Base-by-base conservation (phyloP, 108 stramenopile genomes). In the Bacterosira constricta region DNA sequence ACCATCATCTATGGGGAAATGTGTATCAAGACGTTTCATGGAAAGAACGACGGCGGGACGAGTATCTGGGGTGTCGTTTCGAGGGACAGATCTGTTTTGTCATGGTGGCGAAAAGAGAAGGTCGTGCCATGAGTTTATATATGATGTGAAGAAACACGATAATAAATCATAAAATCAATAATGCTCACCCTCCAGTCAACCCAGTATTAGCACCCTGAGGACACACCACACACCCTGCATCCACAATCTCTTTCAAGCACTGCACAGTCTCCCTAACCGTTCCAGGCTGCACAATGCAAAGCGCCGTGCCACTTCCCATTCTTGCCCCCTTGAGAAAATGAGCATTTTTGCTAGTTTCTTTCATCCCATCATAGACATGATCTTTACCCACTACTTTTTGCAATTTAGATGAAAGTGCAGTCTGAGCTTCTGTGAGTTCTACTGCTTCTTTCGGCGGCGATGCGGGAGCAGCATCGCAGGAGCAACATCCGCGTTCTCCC, bases 1-100 rank as follows among this genome's bases (percentile, higher is more conserved):
- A 15, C 93, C 93, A 51, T 86, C 74, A 44, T 94, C 93, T 49
- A 94, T 87, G 5, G 93, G 93, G 63, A 91, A 88, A 31, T 85
- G 78, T 21, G 88, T 73, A 44, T 91, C 86, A 10, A 94, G 75
- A 13, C 83, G 52, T 69, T 84, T 88, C 80, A 90, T 83, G 21
- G 77, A 81, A 5, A 94, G 53, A 20, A 94, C 71, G 34, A 94
- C 88, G 9, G 84, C 75, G 2, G 90, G 90, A 9, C 92, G 86
- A 17, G 53, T 69, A 46, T 74, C 76, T 30, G 37, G 53, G 17
- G 53, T 61, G 51, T 87, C 76, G 11, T 70, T 50, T 32, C 89
- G 64, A 5, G 92, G 92, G 8, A 89, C 88, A 10, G 90, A 91
- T 30, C 72, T 73, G 18, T 66, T 62, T 4, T 15, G 11, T 20